Evolutionary conservation across 148 eudicot genomes (phyloP).

Genomic region (Cornus controversa): DNA sequence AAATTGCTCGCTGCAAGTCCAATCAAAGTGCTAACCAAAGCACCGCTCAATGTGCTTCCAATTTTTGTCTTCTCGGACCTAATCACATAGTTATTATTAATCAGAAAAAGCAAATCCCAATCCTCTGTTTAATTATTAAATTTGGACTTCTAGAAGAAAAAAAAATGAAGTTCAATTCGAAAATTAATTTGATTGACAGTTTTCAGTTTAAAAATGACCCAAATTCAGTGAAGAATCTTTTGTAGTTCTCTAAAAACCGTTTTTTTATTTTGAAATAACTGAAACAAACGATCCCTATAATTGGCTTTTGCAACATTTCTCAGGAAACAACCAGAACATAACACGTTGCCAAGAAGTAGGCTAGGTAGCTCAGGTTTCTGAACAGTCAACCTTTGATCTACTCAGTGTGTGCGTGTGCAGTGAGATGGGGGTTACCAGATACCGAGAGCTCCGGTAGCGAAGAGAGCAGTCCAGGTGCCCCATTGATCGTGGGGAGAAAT

Average conservation of each 20-base stretch:
- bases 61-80: conserved; percentile 92
- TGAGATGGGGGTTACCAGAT: conserved; percentile 50
- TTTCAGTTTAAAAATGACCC: too few relatives aligned
- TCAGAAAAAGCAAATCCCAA: neutral
- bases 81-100: conserved; percentile 1
- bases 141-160: too few relatives aligned
- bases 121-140: neutral
- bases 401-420: neutral
- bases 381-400: neutral
- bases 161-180: too few relatives aligned
- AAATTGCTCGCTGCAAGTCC: conserved; percentile 81
- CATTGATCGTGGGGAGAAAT: conserved; percentile 73
- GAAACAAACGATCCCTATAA: too few relatives aligned
- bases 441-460: conserved; percentile 74
- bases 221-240: too few relatives aligned
- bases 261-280: too few relatives aligned
- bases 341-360: neutral
- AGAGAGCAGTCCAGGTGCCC: conserved; percentile 88
- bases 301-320: too few relatives aligned
- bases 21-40: conserved; percentile 71
- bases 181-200: too few relatives aligned
- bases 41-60: conserved; percentile 75
- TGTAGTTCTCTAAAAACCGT: too few relatives aligned
- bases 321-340: too few relatives aligned
- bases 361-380: neutral